Evolutionary conservation across 2,329 filamentous ascomycete species (phyloP).

Genomic region (Aspergillus felis): DNA sequence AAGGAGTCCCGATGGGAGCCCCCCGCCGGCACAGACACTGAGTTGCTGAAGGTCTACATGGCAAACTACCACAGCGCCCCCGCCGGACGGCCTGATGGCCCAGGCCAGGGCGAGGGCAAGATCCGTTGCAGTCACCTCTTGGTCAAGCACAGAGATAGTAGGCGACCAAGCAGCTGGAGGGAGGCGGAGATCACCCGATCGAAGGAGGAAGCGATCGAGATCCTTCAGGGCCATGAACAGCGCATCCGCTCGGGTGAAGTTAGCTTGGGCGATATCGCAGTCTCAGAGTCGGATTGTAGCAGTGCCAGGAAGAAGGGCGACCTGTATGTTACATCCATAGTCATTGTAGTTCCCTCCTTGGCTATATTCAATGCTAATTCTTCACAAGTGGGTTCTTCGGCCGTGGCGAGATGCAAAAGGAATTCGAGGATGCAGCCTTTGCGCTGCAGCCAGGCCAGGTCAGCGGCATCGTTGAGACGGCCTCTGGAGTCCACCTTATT

Average conservation of each 20-base stretch:
- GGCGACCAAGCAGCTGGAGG: constrained; percentile 88
- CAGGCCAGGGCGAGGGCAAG: constrained; percentile 63
- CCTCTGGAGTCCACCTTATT: constrained; percentile 92
- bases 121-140: constrained; percentile 91
- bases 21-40: constrained; percentile 78
- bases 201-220: constrained; percentile 79
- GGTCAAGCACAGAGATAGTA: constrained; percentile 86
- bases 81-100: constrained; percentile 26
- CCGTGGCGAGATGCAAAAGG: constrained; percentile 94
- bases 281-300: constrained; percentile 89
- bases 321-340: constrained; percentile 53
- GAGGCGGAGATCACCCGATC: constrained; percentile 82
- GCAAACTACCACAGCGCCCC: constrained; percentile 71
- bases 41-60: constrained; percentile 94
- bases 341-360: background rate
- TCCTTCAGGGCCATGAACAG: constrained; percentile 70
- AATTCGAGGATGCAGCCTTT: constrained; percentile 96
- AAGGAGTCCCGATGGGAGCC: constrained; percentile 96
- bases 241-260: constrained; percentile 68
- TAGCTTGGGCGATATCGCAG: constrained; percentile 76
- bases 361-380: constrained; percentile 12
- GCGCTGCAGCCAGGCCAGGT: constrained; percentile 81
- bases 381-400: constrained; percentile 75
- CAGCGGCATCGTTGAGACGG: constrained; percentile 83
- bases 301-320: constrained; percentile 92